Percentiles rank a stretch among this genome's conserved stretches.
Evolutionary conservation across 495 filamentous ascomycete genomes (phyloP).

Genomic region (Penicillium ochrochloron): DNA sequence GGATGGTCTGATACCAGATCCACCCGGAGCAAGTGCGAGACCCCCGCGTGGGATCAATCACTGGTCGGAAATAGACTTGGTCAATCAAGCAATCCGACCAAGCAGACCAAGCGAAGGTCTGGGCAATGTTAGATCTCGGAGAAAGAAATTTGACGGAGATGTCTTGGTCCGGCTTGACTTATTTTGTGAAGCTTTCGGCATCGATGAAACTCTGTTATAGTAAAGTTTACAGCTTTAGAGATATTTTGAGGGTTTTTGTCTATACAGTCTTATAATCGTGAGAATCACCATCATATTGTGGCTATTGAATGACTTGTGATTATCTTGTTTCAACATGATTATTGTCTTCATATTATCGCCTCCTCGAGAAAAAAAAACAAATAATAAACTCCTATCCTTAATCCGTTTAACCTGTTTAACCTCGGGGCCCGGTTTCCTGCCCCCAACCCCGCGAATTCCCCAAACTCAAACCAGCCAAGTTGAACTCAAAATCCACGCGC

Average conservation of each 20-base stretch:
- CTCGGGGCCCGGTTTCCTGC: neutral
- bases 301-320: neutral
- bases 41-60: neutral
- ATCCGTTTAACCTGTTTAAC: neutral
- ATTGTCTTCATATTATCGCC: neutral
- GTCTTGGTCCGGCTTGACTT: neutral
- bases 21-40: constrained; percentile 2
- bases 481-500: neutral
- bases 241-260: neutral
- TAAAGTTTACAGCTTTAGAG: neutral
- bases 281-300: neutral
- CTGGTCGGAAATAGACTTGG: neutral
- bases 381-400: neutral
- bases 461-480: constrained; percentile 7
- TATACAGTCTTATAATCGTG: neutral
- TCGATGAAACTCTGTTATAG: neutral
- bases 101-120: neutral
- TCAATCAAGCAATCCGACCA: neutral
- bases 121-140: neutral
- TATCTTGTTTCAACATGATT: neutral
- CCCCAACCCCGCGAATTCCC: neutral
- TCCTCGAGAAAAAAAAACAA: neutral
- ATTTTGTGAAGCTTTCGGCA: neutral
- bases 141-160: neutral
- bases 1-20: neutral